A percentile compares a stretch with the other conserved stretches of the same genome.
Conservation (phyloP, 2,329 filamentous ascomycete genomes). For the Colletotrichum spaethianum region DNA sequence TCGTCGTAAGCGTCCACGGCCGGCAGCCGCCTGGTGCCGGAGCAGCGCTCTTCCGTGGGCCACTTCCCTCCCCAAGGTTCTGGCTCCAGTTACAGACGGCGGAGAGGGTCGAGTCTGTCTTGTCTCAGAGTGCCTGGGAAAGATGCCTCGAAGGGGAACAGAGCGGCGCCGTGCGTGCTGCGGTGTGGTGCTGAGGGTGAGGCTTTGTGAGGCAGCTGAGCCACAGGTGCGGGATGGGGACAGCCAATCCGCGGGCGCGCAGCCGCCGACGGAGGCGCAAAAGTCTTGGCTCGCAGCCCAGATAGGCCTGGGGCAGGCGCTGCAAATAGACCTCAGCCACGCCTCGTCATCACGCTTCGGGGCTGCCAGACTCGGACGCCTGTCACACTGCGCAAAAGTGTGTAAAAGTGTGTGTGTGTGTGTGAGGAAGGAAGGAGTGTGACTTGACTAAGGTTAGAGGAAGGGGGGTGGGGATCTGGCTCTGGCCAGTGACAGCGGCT, state of each 20-base stretch:
- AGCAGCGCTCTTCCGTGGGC: constrained; percentile 32
- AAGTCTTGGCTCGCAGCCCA: not conserved
- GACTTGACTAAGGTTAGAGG: not conserved
- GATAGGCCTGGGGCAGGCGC: constrained; percentile 19
- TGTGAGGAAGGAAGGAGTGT: not conserved
- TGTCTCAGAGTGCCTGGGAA: constrained; percentile 16
- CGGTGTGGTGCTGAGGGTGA: constrained; percentile 31
- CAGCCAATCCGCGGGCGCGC: constrained; percentile 18
- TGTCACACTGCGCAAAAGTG: constrained; percentile 9
- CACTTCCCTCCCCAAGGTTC: constrained; percentile 39
- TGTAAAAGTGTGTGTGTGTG: constrained; percentile 17
- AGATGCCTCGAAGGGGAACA: constrained; percentile 25
- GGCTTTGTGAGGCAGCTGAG: constrained; percentile 33
- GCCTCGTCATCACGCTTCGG: constrained; percentile 57
- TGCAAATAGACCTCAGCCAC: constrained; percentile 43
- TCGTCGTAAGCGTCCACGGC: constrained; percentile 34
- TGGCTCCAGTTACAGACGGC: constrained; percentile 33
- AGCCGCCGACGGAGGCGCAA: not conserved
- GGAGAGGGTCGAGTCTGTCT: constrained; percentile 11
- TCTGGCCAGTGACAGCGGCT: constrained; percentile 27
- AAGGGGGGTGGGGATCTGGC: constrained; percentile 5
- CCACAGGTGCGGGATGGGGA: constrained; percentile 30
- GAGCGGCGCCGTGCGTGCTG: constrained; percentile 18
- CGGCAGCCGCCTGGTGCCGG: constrained; percentile 33
- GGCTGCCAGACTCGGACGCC: constrained; percentile 19